phyloP scores from a whole-genome alignment of 1,284 basidiomycete species.

The Ceratobasidium sp. region DNA sequence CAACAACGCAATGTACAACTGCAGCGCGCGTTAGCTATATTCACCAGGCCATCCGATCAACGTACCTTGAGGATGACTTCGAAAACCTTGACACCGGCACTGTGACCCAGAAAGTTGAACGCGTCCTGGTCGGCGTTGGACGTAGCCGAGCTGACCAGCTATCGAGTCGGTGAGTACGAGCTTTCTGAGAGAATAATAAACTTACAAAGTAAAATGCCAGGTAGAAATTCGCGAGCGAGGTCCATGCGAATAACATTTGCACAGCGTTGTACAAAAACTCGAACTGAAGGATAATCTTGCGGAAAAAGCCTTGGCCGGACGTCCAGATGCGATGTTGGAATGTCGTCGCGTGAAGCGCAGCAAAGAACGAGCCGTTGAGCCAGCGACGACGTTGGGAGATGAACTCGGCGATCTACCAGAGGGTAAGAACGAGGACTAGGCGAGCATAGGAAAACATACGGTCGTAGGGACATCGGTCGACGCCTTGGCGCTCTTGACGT shows the following conservation, averaged over 20 bases:
- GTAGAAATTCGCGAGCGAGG: conserved; percentile 80
- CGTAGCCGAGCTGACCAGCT: conserved; percentile 82
- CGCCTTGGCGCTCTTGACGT: conserved; percentile 91
- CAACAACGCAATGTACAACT: conserved; percentile 76
- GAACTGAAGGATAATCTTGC: conserved; percentile 80
- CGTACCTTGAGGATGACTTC: conserved; percentile 79
- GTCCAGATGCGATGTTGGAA: conserved; percentile 88
- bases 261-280: conserved; percentile 82
- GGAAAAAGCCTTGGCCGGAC: conserved; percentile 86
- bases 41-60: conserved; percentile 44
- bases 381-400: conserved; percentile 90
- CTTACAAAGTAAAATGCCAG: conserved; percentile 83
- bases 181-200: conserved; percentile 13
- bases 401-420: conserved; percentile 73
- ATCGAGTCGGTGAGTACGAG: conserved; percentile 42
- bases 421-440: conserved; percentile 5
- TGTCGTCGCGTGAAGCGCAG: conserved; percentile 83
- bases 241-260: conserved; percentile 79
- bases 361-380: conserved; percentile 88
- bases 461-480: conserved; percentile 86
- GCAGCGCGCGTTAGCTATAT: conserved; percentile 41
- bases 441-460: conserved; percentile 48
- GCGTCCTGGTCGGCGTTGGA: conserved; percentile 63
- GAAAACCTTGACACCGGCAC: conserved; percentile 77
- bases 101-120: conserved; percentile 75